A percentile compares a stretch with the other conserved stretches of the same genome.
phyloP scores from a whole-genome alignment of 345 rosid species.

The Corchorus capsularis region DNA sequence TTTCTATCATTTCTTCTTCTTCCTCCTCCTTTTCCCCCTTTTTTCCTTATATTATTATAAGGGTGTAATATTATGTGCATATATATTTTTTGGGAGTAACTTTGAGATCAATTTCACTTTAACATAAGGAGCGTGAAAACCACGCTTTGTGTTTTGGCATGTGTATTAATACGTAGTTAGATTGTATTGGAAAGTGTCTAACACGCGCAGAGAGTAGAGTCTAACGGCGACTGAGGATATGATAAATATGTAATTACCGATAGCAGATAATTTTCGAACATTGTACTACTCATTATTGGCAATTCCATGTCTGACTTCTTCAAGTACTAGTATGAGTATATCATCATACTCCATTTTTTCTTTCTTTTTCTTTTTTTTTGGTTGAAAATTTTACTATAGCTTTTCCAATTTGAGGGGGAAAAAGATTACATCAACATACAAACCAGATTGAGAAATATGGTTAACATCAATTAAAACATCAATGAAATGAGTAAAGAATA shows the following conservation, averaged over 20 bases:
- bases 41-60: not conserved
- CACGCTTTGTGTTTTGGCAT: not conserved
- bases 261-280: not conserved
- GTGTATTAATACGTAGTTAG: not conserved
- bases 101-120: not conserved
- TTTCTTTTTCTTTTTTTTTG: no score
- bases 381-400: no score
- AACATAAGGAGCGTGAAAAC: not conserved
- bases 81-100: not conserved
- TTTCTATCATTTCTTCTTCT: not conserved
- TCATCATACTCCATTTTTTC: no score
- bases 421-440: no score
- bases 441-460: no score
- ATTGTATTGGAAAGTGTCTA: not conserved
- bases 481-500: no score
- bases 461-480: no score
- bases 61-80: not conserved
- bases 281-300: not conserved
- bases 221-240: not conserved
- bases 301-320: not conserved
- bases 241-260: not conserved
- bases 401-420: no score
- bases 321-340: not conserved
- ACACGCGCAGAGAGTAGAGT: not conserved
- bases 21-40: not conserved